Conservation (phyloP, 176 grass and related monocot species). For the Guadua angustifolia region DNA sequence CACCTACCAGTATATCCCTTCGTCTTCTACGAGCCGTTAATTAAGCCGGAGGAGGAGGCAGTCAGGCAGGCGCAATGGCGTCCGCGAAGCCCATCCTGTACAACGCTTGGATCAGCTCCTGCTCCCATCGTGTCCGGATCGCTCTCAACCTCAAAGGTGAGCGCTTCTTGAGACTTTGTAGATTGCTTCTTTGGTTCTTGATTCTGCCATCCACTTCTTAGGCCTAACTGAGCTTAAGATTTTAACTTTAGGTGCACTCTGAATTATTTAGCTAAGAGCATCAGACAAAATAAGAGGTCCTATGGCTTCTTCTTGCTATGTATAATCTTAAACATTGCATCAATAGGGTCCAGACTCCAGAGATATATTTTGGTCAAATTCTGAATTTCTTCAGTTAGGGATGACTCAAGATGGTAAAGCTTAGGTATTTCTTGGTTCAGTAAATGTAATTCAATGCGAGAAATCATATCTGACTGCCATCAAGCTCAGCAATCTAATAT, state of each 20-base stretch:
- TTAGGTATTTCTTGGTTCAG: not conserved
- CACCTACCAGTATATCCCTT: not conserved
- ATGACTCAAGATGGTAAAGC: not conserved
- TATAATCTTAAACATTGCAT: not conserved
- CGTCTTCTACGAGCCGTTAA: not conserved
- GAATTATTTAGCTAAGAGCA: not conserved
- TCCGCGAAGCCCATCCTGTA: slow-evolving; percentile 58
- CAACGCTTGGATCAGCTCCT: slow-evolving; percentile 62
- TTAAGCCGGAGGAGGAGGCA: not conserved
- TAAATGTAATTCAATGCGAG: not conserved
- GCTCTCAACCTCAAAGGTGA: slow-evolving; percentile 77
- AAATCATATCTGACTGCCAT: not conserved
- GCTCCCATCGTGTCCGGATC: slow-evolving; percentile 63
- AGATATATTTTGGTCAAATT: not conserved
- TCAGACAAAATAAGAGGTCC: not conserved
- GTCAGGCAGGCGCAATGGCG: slow-evolving; percentile 30
- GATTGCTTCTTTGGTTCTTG: not conserved
- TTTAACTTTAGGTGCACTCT: too few species aligned
- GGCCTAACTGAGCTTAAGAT: not conserved
- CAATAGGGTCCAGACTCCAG: not conserved
- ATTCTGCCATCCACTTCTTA: not conserved
- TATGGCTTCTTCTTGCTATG: not conserved
- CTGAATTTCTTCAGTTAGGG: not conserved
- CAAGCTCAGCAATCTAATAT: not conserved
- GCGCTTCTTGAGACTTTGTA: not conserved